Conservation (phyloP, 1,139 yeast genomes). For the Candida gigantensis region DNA sequence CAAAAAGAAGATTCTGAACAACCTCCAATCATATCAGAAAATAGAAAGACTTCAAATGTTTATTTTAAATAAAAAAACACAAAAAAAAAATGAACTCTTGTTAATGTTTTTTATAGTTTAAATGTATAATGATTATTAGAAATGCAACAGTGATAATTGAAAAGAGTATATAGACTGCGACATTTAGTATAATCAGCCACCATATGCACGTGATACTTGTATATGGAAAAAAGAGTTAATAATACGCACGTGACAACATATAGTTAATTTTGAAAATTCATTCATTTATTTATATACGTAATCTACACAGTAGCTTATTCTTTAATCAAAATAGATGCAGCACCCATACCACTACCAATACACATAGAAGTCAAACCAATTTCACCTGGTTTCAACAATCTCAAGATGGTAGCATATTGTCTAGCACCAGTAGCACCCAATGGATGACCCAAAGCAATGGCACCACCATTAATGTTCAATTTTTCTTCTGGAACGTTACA, state of each 20-base stretch:
- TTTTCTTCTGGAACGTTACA: slow-evolving; percentile 67
- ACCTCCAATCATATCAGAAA: slow-evolving; percentile 12
- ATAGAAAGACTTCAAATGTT: slow-evolving; percentile 33
- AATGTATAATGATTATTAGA: too few relatives aligned
- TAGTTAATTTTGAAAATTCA: too few relatives aligned
- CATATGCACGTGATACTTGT: too few relatives aligned
- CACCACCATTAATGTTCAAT: slow-evolving; percentile 93
- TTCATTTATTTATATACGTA: too few relatives aligned
- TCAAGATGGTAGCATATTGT: slow-evolving; percentile 83
- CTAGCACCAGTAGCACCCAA: slow-evolving; percentile 96
- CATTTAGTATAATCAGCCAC: too few relatives aligned
- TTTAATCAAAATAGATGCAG: slow-evolving; percentile 80
- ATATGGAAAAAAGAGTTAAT: too few relatives aligned
- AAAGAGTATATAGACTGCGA: too few relatives aligned
- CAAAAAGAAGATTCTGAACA: slow-evolving; percentile 18
- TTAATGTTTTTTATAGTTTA: too few relatives aligned
- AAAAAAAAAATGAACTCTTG: too few relatives aligned
- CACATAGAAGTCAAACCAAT: slow-evolving; percentile 95
- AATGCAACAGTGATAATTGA: too few relatives aligned
- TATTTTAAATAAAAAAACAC: slow-evolving; percentile 24
- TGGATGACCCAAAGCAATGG: slow-evolving; percentile 95
- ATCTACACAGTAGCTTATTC: slow-evolving; percentile 43
- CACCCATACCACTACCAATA: slow-evolving; percentile 98
- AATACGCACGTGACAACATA: too few relatives aligned
- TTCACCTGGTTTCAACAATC: slow-evolving; percentile 78